Conservation (phyloP, 352 stramenopile species). For the Pythium brassicae region DNA sequence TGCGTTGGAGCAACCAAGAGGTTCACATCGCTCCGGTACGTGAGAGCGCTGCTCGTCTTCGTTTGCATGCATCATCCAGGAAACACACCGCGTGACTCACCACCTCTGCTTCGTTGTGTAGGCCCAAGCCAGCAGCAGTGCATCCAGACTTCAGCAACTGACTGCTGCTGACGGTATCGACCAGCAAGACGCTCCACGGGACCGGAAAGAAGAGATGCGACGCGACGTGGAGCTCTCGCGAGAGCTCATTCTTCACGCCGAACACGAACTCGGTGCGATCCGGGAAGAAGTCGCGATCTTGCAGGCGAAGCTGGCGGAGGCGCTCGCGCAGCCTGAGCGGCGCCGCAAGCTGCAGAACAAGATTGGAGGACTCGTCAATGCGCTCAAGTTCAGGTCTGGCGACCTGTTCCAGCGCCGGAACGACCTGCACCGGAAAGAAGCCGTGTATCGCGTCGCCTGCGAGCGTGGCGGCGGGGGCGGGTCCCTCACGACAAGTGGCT, state of each 20-base stretch:
- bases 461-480: conserved; percentile 2
- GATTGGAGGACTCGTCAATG: conserved; percentile 43
- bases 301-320: conserved; percentile 33
- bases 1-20: conserved; percentile 42
- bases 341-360: conserved; percentile 45
- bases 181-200: not conserved
- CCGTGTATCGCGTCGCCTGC: conserved; percentile 22
- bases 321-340: conserved; percentile 27
- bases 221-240: conserved; percentile 46
- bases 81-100: no score
- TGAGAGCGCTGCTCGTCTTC: no score
- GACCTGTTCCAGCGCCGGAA: conserved; percentile 76
- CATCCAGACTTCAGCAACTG: not conserved
- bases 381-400: conserved; percentile 59
- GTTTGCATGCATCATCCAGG: not conserved
- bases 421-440: conserved; percentile 60
- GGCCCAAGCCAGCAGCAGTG: not conserved
- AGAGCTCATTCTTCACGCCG: conserved; percentile 60
- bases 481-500: not conserved
- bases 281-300: conserved; percentile 48
- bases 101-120: not conserved
- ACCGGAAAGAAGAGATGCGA: conserved; percentile 22
- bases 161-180: not conserved
- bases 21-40: conserved; percentile 14
- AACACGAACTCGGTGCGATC: conserved; percentile 58